Evolutionary conservation across 805 yeast genomes (phyloP), one percentile per base, ranked within the genome.

Genomic region (Yamadazyma insecticola): DNA sequence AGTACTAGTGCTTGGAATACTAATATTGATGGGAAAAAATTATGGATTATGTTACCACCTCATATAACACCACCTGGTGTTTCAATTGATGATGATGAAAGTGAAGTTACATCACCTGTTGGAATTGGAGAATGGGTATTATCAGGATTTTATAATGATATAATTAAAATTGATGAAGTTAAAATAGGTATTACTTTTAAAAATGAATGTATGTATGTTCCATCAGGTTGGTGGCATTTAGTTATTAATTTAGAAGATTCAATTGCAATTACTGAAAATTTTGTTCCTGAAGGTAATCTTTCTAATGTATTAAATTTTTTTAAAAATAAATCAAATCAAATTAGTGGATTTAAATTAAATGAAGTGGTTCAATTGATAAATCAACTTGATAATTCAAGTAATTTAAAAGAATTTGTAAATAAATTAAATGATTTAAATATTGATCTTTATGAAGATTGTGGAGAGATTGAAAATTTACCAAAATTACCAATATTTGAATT

Each of bases 201-300:
- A 0, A 90, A 89, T 5, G 94, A 89, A 51, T 81, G 87, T 38
- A 73, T 87, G 69, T 76, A 82, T 51, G 97, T 88, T 6, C 97
- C 97, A 3, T 71, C 88, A n/a, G 94, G 95, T 1, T 88, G 97
- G 97, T 88, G 97, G 97, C 97, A 88, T 63, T 65, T 78, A 28
- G 97, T 89, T 18, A 84, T 88, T n/a, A 88, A 88, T 46, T 48
- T 88, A 9, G 83, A 80, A 36, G 87, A 81, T 49, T 67, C 78
- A n/a, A 78, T 88, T 13, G 97, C 96, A 0, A 57, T 88, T 46
- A 88, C 97, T 0, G 94, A 86, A 42, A 88, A 88, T 53, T 88
- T 89, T 55, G 89, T 86, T 8, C 94, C 96, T 0, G 51, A 52
- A 24, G 68, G 74, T 25, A 75, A 76, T 37, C 53, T 88, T 22